Conservation (phyloP, 768 basidiomycete genomes). For the Exidia glandulosa region DNA sequence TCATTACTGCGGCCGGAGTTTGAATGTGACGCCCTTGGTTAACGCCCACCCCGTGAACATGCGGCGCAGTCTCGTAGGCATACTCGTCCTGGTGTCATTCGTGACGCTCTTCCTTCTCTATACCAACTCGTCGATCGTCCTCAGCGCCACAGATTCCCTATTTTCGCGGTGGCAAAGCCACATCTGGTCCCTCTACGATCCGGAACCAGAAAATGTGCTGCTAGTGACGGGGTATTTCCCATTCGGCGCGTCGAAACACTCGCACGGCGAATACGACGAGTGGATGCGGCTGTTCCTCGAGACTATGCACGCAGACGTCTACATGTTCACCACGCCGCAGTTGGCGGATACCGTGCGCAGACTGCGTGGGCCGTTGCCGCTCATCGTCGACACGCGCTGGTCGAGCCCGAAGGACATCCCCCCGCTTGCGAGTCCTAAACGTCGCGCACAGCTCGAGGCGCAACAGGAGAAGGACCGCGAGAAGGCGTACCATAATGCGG, state of each 20-base stretch:
- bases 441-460: conserved; percentile 23
- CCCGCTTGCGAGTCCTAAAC: conserved; percentile 28
- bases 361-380: conserved; percentile 21
- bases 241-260: conserved; percentile 37
- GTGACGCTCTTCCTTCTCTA: too few species aligned
- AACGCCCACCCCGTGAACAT: too few species aligned
- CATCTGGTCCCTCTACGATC: background rate
- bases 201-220: conserved; percentile 18
- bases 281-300: conserved; percentile 37
- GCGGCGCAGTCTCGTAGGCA: too few species aligned
- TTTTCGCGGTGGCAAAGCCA: too few species aligned
- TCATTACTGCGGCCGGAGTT: too few species aligned
- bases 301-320: conserved; percentile 34
- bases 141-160: too few species aligned
- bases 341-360: conserved; percentile 22
- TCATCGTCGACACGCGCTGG: conserved; percentile 38
- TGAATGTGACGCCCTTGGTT: too few species aligned
- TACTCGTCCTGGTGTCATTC: too few species aligned
- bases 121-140: too few species aligned
- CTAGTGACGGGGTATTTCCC: conserved; percentile 48
- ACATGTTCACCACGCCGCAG: conserved; percentile 39
- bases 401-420: conserved; percentile 36
- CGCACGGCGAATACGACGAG: conserved; percentile 28
- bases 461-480: conserved; percentile 40
- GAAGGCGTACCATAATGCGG: conserved; percentile 29